Evolutionary conservation across 2,329 filamentous ascomycete species (phyloP).

Genomic region (Colletotrichum lindemuthianum): DNA sequence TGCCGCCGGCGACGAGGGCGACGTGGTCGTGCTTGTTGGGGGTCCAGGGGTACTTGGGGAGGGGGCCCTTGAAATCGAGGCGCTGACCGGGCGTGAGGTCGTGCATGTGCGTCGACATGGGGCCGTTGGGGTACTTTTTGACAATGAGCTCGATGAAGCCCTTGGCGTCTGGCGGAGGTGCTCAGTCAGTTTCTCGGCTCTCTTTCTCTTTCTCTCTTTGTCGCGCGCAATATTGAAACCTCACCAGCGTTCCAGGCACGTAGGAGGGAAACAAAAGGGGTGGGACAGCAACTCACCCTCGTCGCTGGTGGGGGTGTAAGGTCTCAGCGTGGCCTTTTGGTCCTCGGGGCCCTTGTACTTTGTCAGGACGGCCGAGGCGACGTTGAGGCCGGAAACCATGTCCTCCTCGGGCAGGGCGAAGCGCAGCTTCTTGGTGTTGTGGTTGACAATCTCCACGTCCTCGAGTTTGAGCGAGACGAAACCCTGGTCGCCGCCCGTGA

Average conservation of each 20-base stretch:
- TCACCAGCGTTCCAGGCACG: neutral
- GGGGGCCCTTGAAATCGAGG: slow-evolving; percentile 92
- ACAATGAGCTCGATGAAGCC: slow-evolving; percentile 90
- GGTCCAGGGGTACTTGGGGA: slow-evolving; percentile 92
- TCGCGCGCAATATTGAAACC: neutral
- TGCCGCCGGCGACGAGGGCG: slow-evolving; percentile 89
- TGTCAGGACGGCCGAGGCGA: slow-evolving; percentile 89
- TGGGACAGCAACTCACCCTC: slow-evolving; percentile 67
- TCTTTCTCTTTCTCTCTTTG: neutral
- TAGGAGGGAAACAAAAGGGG: neutral
- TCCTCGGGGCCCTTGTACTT: slow-evolving; percentile 88
- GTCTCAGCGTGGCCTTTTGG: slow-evolving; percentile 87
- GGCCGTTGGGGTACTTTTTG: slow-evolving; percentile 90
- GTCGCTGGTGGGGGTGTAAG: slow-evolving; percentile 92
- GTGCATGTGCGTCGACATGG: slow-evolving; percentile 93
- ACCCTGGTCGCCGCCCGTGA: slow-evolving; percentile 89
- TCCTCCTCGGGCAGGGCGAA: slow-evolving; percentile 89
- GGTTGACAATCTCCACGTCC: slow-evolving; percentile 82
- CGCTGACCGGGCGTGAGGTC: slow-evolving; percentile 82
- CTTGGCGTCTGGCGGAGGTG: slow-evolving; percentile 64
- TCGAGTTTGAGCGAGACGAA: slow-evolving; percentile 85
- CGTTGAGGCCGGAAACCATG: slow-evolving; percentile 81
- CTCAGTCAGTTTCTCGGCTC: slow-evolving; percentile 28
- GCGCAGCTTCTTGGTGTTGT: slow-evolving; percentile 93
- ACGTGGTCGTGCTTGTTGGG: slow-evolving; percentile 95